phyloP scores from a whole-genome alignment of 805 yeast species.

The Pichia manshurica region DNA sequence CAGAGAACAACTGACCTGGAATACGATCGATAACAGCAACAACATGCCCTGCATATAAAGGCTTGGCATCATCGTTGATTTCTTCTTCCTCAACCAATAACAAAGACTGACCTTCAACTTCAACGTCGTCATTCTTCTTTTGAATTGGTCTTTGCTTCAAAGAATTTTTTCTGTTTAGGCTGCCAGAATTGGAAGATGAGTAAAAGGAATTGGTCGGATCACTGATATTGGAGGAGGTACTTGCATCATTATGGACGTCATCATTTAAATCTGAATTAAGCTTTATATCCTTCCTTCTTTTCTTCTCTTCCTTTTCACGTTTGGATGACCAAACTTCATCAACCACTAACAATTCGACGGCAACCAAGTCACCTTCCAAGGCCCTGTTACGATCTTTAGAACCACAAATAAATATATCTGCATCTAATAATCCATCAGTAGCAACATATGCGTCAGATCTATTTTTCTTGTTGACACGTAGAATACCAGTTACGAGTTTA shows the following conservation, averaged over 20 bases:
- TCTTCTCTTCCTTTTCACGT: slow-evolving; percentile 95
- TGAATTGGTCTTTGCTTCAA: slow-evolving; percentile 93
- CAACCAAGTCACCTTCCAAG: slow-evolving; percentile 92
- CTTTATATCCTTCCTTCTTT: slow-evolving; percentile 54
- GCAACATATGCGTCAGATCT: slow-evolving; percentile 98
- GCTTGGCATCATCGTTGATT: slow-evolving; percentile 85
- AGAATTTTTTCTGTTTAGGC: slow-evolving; percentile 75
- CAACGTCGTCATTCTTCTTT: slow-evolving; percentile 97
- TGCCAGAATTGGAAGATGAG: slow-evolving; percentile 17
- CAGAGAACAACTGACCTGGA: slow-evolving; percentile 93
- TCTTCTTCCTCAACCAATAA: slow-evolving; percentile 92
- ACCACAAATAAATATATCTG: slow-evolving; percentile 96
- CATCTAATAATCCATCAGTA: slow-evolving; percentile 91
- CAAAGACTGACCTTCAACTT: slow-evolving; percentile 95
- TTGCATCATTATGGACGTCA: slow-evolving; percentile 77
- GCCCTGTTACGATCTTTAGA: slow-evolving; percentile 98
- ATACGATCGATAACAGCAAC: slow-evolving; percentile 97
- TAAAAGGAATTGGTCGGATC: slow-evolving; percentile 1
- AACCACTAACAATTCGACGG: slow-evolving; percentile 87
- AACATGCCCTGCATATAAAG: slow-evolving; percentile 95
- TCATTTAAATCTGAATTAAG: slow-evolving; percentile 41
- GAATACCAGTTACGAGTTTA: slow-evolving; percentile 81
- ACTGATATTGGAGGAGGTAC: slow-evolving; percentile 36
- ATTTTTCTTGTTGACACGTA: slow-evolving; percentile 92
- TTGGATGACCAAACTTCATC: slow-evolving; percentile 98